Evolutionary conservation across 2,329 filamentous ascomycete genomes (phyloP).

Genomic region (Knoxdaviesia proteae): DNA sequence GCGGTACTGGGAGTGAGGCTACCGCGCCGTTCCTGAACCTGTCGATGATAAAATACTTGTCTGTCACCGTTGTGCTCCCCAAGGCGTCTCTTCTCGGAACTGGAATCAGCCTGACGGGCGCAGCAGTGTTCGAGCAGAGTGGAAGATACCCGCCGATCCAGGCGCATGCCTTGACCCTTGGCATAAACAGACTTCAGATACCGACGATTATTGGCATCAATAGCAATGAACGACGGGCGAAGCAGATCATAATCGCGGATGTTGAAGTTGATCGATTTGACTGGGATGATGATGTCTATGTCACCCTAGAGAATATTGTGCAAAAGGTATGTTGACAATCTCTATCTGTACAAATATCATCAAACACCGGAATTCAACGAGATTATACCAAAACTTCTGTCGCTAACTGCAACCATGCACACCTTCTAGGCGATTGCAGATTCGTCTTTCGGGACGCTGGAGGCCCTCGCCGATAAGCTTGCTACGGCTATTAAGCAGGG

Average conservation of each 20-base stretch:
- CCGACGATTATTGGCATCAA: slow-evolving; percentile 56
- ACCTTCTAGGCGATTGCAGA: slow-evolving; percentile 25
- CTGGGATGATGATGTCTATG: slow-evolving; percentile 26
- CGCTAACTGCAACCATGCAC: background rate
- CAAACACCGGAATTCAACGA: too few relatives aligned
- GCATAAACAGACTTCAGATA: slow-evolving; percentile 35
- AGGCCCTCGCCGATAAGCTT: slow-evolving; percentile 32
- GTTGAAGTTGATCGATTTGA: slow-evolving; percentile 36
- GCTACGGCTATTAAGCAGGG: slow-evolving; percentile 23
- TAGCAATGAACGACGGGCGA: slow-evolving; percentile 42
- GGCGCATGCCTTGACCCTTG: slow-evolving; percentile 16
- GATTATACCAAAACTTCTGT: background rate
- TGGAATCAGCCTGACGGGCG: slow-evolving; percentile 30
- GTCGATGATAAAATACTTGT: slow-evolving; percentile 20
- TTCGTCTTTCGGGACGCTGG: slow-evolving; percentile 41
- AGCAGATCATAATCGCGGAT: slow-evolving; percentile 44
- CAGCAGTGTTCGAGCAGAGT: slow-evolving; percentile 18
- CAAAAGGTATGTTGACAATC: slow-evolving; percentile 20
- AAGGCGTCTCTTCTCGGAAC: slow-evolving; percentile 49
- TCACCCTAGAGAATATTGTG: slow-evolving; percentile 34
- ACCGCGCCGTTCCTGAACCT: slow-evolving; percentile 12
- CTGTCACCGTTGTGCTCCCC: slow-evolving; percentile 34
- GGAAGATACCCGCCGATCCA: slow-evolving; percentile 6
- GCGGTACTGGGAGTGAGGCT: slow-evolving; percentile 1
- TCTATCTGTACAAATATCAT: background rate